Base-by-base conservation (phyloP, 371 early-diverging fungal species). In the Amoeboaphelidium occidentale region DNA sequence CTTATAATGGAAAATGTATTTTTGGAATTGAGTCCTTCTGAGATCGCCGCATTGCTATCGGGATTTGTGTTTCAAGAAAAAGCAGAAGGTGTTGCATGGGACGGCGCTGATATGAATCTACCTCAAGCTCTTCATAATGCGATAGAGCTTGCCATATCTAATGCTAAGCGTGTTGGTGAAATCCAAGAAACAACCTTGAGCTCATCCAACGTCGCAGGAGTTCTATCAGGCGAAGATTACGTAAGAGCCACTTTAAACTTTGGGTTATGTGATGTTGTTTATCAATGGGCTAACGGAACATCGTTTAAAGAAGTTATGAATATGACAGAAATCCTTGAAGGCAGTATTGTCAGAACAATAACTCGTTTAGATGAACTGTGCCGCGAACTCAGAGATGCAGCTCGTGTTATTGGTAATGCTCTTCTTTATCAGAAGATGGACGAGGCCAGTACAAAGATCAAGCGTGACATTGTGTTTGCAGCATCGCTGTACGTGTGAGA, bases 401-500 rank as follows among this genome's bases (percentile, higher is more conserved):
- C 97, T 1, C 63, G 84, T 49, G 75, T 90, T 61, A 83, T 98
- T 27, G 99, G 98, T 4, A 91, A 98, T 61, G 74, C 81, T 0
- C 74, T 73, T 42, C 70, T 98, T 43, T 89, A 80, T 58, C 76
- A 77, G 44, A 89, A 93, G 66, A 93, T 99, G 85, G 85, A 89
- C 53, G 74, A 78, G 45, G 97, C 93, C 2, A 75, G 81, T 44
- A 76, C 74, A 55, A 68, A 78, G 25, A 94, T 99, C 56, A 83
- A 90, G 55, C 78, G 98, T 52, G 98, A 97, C 63, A 97, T 99
- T 66, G 93, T 97, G 21, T 98, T 97, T 83, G 91, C 96, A 0
- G 84, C 87, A 21, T 84, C 84, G 50, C 71, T 98, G 62, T 82
- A 82, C 58, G n/a, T n/a, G n/a, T n/a, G n/a, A n/a, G n/a, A n/a